These are phyloP conservation scores for Fraxinus americana DNA, from an alignment of 257 asterid species.

Conservation along the genomic window DNA sequence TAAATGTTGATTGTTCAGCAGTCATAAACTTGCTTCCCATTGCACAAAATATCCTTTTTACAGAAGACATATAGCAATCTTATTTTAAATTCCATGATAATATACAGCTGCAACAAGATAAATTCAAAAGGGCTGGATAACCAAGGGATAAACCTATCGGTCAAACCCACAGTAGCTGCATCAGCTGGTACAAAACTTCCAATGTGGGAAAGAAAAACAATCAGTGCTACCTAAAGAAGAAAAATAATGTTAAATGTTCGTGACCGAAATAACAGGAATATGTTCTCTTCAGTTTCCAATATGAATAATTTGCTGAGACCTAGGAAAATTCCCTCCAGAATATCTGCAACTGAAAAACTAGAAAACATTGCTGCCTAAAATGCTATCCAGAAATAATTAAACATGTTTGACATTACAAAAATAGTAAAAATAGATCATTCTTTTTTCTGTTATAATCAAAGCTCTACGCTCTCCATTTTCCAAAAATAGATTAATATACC, in stretches of 20 bases:
- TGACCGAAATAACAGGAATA: neutral
- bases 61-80: slow-evolving; percentile 21
- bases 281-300: slow-evolving; percentile 4
- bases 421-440: neutral
- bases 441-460: neutral
- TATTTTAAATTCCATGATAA: slow-evolving; percentile 13
- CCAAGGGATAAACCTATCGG: slow-evolving; percentile 68
- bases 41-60: slow-evolving; percentile 88
- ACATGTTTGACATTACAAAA: neutral
- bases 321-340: neutral
- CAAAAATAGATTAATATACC: neutral
- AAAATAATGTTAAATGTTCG: slow-evolving; percentile 14
- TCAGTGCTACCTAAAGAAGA: slow-evolving; percentile 81
- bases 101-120: slow-evolving; percentile 13
- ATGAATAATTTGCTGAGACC: slow-evolving; percentile 5
- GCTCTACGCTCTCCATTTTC: neutral
- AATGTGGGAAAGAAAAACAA: slow-evolving; percentile 92
- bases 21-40: slow-evolving; percentile 95
- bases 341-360: slow-evolving; percentile 11
- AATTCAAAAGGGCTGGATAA: slow-evolving; percentile 23
- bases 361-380: neutral
- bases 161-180: slow-evolving; percentile 92
- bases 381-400: neutral
- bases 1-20: slow-evolving; percentile 94
- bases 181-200: slow-evolving; percentile 99